Percentiles rank a stretch among this genome's conserved stretches.
phyloP scores from a whole-genome alignment of 345 rosid species.

The Camelina hispida region DNA sequence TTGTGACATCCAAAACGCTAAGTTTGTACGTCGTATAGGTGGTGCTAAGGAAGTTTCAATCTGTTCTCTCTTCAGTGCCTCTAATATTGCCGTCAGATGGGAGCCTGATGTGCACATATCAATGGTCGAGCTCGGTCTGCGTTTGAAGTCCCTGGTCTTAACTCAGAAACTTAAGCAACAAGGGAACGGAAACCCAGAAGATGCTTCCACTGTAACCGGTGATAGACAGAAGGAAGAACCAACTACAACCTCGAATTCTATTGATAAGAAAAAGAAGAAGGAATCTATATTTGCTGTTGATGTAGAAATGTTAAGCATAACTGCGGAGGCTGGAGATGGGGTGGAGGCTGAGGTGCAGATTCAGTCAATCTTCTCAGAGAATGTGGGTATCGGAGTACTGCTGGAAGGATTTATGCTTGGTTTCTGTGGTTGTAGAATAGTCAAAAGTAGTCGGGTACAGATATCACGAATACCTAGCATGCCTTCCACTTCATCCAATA shows the following conservation, averaged over 20 bases:
- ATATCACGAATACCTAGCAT: conserved; percentile 82
- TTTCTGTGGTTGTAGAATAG: conserved; percentile 73
- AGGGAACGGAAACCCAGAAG: conserved; percentile 48
- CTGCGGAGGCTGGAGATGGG: conserved; percentile 92
- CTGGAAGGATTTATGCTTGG: conserved; percentile 84
- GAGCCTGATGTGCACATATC: conserved; percentile 93
- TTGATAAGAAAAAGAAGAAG: conserved; percentile 74
- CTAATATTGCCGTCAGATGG: conserved; percentile 84
- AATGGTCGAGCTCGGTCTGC: conserved; percentile 77
- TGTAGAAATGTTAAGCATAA: conserved; percentile 81
- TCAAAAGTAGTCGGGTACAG: conserved; percentile 91
- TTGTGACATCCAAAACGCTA: conserved; percentile 84
- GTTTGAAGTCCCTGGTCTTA: conserved; percentile 62
- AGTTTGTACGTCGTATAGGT: conserved; percentile 84
- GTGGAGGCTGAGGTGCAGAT: conserved; percentile 78
- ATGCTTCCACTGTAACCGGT: conserved; percentile 45
- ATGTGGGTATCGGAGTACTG: conserved; percentile 92
- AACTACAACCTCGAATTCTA: conserved; percentile 46
- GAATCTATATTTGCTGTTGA: conserved; percentile 94
- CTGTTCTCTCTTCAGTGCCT: conserved; percentile 93
- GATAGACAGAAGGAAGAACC: conserved; percentile 52
- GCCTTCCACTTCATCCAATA: conserved; percentile 58
- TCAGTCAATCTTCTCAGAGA: conserved; percentile 97
- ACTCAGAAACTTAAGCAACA: conserved; percentile 65
- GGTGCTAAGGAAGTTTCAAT: conserved; percentile 83